phyloP scores from a whole-genome alignment of 306 rosid genomes.

The Fragaria vesca region DNA sequence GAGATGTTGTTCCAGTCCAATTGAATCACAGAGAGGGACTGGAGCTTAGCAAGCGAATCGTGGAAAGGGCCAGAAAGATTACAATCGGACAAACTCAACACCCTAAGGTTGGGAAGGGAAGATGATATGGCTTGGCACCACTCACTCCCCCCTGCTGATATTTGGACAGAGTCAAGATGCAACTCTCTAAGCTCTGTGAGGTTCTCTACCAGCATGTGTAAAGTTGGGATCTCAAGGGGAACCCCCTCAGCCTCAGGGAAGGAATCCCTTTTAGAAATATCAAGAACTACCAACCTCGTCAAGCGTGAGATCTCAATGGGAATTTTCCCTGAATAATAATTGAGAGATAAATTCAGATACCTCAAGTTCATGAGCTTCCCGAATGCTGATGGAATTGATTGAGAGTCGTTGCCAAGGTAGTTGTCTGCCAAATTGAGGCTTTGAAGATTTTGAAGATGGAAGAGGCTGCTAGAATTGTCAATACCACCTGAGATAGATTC shows the following conservation, averaged over 20 bases:
- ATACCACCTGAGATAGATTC: slow-evolving; percentile 8
- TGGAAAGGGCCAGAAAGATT: slow-evolving; percentile 21
- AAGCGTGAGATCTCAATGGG: slow-evolving; percentile 33
- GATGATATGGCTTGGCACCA: slow-evolving; percentile 42
- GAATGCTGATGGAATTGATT: slow-evolving; percentile 24
- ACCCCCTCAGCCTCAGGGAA: no score
- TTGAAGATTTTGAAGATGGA: slow-evolving; percentile 11
- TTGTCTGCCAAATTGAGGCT: slow-evolving; percentile 23
- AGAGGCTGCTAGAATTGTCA: slow-evolving; percentile 24
- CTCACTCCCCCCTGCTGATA: slow-evolving; percentile 32
- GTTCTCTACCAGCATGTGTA: slow-evolving; percentile 12
- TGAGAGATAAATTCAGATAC: slow-evolving; percentile 15
- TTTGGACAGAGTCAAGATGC: slow-evolving; percentile 36
- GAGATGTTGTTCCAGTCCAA: background rate
- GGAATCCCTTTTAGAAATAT: no score
- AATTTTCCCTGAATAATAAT: slow-evolving; percentile 22
- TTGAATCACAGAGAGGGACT: slow-evolving; percentile 16
- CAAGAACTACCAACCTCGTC: slow-evolving; percentile 30
- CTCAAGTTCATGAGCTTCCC: slow-evolving; percentile 9
- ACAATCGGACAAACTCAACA: slow-evolving; percentile 18
- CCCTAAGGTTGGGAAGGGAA: slow-evolving; percentile 23
- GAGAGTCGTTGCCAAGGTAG: background rate
- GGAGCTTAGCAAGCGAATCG: slow-evolving; percentile 21
- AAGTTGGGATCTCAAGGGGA: background rate
- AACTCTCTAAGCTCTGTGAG: slow-evolving; percentile 31